phyloP scores from a whole-genome alignment of 306 rosid species.

The Medicago lupulina region DNA sequence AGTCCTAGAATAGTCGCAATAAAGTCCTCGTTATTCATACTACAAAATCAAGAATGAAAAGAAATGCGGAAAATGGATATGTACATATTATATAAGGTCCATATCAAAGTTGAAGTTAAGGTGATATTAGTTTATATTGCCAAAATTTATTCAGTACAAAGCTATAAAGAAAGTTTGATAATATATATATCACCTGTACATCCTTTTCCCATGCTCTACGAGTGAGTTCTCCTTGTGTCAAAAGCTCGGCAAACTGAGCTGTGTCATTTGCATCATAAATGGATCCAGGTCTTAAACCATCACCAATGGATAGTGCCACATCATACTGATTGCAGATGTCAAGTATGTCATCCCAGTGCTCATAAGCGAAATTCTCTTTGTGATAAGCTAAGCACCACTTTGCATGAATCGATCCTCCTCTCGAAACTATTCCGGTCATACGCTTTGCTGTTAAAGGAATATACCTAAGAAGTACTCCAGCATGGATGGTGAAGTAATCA shows the following conservation, averaged over 20 bases:
- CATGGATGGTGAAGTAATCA: constrained; percentile 98
- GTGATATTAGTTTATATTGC: background rate
- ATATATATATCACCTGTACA: constrained; percentile 77
- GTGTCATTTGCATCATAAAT: constrained; percentile 97
- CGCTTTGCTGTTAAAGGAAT: constrained; percentile 95
- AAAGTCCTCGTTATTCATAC: too few relatives aligned
- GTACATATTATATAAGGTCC: too few relatives aligned
- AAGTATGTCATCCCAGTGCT: constrained; percentile 97
- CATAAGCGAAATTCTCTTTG: constrained; percentile 92
- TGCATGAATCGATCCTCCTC: constrained; percentile 99
- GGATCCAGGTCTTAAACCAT: constrained; percentile 97
- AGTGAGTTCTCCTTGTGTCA: constrained; percentile 98
- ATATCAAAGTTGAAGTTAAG: too few relatives aligned
- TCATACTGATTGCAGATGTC: constrained; percentile 95
- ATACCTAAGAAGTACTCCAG: constrained; percentile 93
- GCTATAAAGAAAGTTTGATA: constrained; percentile 20
- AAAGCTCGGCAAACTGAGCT: constrained; percentile 97
- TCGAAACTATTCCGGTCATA: constrained; percentile 96
- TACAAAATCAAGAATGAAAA: too few relatives aligned
- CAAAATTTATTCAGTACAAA: constrained; percentile 11
- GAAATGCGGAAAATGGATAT: too few relatives aligned
- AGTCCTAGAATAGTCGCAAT: too few relatives aligned
- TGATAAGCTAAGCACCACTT: constrained; percentile 99
- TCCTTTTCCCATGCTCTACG: constrained; percentile 99
- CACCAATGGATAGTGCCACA: constrained; percentile 91